Evolutionary conservation across 2,329 filamentous ascomycete genomes (phyloP).

Genomic region (Penicillium sp.): DNA sequence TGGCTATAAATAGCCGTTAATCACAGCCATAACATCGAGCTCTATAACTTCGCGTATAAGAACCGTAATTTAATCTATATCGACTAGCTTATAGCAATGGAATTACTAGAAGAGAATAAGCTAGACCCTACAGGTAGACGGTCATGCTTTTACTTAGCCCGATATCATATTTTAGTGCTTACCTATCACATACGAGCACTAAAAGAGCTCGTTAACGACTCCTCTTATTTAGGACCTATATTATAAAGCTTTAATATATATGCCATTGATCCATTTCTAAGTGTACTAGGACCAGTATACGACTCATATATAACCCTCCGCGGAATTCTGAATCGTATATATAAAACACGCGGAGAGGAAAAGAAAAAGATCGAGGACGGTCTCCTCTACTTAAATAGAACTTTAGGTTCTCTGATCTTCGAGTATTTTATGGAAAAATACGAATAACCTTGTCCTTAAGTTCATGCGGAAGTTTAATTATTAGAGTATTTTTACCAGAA

Average conservation of each 20-base stretch:
- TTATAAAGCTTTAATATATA: constrained; percentile 26
- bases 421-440: constrained; percentile 20
- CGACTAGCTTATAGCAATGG: neutral
- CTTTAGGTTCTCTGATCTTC: constrained; percentile 25
- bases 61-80: constrained; percentile 12
- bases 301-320: constrained; percentile 23
- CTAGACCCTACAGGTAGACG: constrained; percentile 1
- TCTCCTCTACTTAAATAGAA: constrained; percentile 31
- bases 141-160: constrained; percentile 31
- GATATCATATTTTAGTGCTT: constrained; percentile 49
- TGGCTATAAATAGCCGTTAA: constrained; percentile 3
- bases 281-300: constrained; percentile 15
- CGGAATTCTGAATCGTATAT: constrained; percentile 29
- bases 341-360: constrained; percentile 15
- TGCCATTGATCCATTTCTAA: constrained; percentile 26
- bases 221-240: constrained; percentile 30
- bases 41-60: constrained; percentile 18
- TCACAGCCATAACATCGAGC: constrained; percentile 4
- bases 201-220: constrained; percentile 40
- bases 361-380: constrained; percentile 16
- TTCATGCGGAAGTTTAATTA: constrained; percentile 51
- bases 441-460: constrained; percentile 9
- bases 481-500: constrained; percentile 48
- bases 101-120: constrained; percentile 1
- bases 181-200: constrained; percentile 45